A percentile compares a stretch with the other conserved stretches of the same genome.
Evolutionary conservation across 352 stramenopile species (phyloP).

Genomic region (Pythium rishiriense): DNA sequence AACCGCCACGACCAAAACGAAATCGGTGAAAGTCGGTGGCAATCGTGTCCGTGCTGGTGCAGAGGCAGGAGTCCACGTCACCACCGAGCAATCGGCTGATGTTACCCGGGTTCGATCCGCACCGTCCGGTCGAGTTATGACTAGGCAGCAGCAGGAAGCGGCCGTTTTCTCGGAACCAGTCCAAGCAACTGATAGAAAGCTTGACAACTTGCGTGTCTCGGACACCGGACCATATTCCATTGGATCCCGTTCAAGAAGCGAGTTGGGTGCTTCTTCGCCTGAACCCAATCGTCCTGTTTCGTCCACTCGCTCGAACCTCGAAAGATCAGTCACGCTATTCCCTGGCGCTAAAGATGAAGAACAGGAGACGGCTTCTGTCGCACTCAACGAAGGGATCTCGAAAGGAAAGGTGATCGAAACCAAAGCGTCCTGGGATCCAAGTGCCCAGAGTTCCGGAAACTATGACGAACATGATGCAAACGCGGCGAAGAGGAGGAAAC

Average conservation of each 20-base stretch:
- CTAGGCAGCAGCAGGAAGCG: background rate
- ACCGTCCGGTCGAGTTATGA: background rate
- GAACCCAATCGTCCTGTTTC: too few relatives aligned
- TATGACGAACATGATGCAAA: background rate
- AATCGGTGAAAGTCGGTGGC: background rate
- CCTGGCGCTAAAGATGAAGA: too few relatives aligned
- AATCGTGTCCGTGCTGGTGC: background rate
- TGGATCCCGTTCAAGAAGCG: background rate
- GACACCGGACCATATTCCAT: background rate
- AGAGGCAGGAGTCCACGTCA: too few relatives aligned
- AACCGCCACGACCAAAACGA: background rate
- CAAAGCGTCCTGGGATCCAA: background rate
- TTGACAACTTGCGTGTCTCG: too few relatives aligned
- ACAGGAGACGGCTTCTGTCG: too few relatives aligned
- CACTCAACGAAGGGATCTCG: too few relatives aligned
- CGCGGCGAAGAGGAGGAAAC: constrained; percentile 1
- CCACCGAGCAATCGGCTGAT: too few relatives aligned
- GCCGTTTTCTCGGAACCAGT: background rate
- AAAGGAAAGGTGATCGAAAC: too few relatives aligned
- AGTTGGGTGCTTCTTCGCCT: background rate
- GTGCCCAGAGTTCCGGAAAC: background rate
- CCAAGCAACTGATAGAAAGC: too few relatives aligned
- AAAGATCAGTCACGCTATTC: too few relatives aligned
- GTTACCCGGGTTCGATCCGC: background rate
- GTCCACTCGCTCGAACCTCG: too few relatives aligned